A percentile compares a stretch with the other conserved stretches of the same genome.
Evolutionary conservation across 2,329 filamentous ascomycete species (phyloP).

Genomic region (Fonsecaea multimorphosa): DNA sequence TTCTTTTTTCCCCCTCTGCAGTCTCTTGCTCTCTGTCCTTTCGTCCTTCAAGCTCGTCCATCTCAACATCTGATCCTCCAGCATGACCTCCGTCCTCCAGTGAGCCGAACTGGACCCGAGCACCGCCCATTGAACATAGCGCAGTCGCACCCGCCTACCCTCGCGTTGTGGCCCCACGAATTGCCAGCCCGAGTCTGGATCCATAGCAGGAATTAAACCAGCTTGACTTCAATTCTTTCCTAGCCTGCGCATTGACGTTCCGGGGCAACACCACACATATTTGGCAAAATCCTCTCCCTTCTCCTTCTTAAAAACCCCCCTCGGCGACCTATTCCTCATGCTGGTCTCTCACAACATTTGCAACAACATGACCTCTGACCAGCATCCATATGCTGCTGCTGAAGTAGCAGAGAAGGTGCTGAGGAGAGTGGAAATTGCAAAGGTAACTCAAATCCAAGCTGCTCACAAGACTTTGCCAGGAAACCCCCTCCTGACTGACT

Average conservation of each 20-base stretch:
- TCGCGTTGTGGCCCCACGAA: constrained; percentile 33
- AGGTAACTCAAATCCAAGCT: constrained; percentile 56
- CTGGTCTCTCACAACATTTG: constrained; percentile 38
- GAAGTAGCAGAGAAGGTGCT: constrained; percentile 66
- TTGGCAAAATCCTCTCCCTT: constrained; percentile 30
- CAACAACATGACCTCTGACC: constrained; percentile 47
- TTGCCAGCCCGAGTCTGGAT: constrained; percentile 27
- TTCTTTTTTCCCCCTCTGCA: background rate
- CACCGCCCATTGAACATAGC: constrained; percentile 22
- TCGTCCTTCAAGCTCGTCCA: background rate
- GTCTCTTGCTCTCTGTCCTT: background rate
- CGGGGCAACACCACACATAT: constrained; percentile 34
- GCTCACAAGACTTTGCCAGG: constrained; percentile 25
- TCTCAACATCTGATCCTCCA: background rate
- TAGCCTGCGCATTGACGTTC: constrained; percentile 38
- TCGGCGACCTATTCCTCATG: constrained; percentile 32
- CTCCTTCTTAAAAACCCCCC: constrained; percentile 30
- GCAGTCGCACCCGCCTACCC: constrained; percentile 29
- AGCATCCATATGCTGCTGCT: constrained; percentile 42
- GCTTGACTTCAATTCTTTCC: constrained; percentile 30
- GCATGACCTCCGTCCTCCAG: constrained; percentile 14
- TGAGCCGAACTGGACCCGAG: constrained; percentile 11
- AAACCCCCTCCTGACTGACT: constrained; percentile 27
- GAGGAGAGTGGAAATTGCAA: constrained; percentile 75
- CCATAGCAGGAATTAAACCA: constrained; percentile 30